phyloP scores from a whole-genome alignment of 257 asterid genomes.

The Datura wrightii region DNA sequence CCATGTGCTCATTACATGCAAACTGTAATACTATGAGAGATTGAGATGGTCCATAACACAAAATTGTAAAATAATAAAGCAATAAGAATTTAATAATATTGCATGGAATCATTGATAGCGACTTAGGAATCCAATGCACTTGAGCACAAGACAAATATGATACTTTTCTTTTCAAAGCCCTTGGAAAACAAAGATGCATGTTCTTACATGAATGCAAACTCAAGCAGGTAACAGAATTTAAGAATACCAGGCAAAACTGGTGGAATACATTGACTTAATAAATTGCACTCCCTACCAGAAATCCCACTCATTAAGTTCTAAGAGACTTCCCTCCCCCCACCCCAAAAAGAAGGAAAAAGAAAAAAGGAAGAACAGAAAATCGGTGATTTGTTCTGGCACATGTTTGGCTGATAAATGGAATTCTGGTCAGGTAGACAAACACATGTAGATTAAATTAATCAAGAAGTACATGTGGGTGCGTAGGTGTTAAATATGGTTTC shows the following conservation, averaged over 20 bases:
- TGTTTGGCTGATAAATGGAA: neutral
- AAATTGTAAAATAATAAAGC: neutral
- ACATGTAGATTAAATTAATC: neutral
- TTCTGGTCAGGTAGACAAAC: neutral
- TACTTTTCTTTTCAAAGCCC: neutral
- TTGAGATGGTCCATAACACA: conserved; percentile 11
- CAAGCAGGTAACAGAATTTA: neutral
- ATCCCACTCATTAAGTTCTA: neutral
- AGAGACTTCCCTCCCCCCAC: neutral
- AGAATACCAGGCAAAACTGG: neutral
- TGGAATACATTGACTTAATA: neutral
- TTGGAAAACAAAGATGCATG: conserved; percentile 6
- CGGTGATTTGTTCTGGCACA: neutral
- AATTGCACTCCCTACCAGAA: neutral
- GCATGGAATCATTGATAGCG: neutral
- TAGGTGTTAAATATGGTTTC: neutral
- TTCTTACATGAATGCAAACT: neutral
- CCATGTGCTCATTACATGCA: neutral
- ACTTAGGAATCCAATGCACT: neutral
- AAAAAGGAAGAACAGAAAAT: neutral
- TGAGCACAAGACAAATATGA: neutral
- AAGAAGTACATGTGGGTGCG: neutral
- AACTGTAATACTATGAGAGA: neutral
- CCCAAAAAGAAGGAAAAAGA: neutral
- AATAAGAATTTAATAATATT: neutral